Conservation (phyloP, 192 early-diverging fungal genomes). For the Helicostylum pulchrum region DNA sequence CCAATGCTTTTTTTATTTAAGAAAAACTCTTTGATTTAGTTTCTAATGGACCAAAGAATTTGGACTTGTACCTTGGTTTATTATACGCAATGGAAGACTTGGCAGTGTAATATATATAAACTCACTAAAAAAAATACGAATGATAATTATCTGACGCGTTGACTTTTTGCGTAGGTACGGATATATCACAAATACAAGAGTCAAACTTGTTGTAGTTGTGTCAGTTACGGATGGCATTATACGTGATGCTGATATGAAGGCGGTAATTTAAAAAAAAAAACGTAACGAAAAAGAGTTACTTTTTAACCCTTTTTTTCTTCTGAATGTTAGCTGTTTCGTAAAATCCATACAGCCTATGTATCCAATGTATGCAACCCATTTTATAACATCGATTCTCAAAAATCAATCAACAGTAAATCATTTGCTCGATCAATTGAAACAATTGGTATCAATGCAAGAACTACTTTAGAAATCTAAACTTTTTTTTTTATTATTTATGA, state of each 20-base stretch:
- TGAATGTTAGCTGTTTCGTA: slow-evolving; percentile 70
- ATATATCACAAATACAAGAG: slow-evolving; percentile 84
- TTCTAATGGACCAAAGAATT: slow-evolving; percentile 55
- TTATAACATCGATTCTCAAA: slow-evolving; percentile 61
- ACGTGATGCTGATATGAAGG: slow-evolving; percentile 82
- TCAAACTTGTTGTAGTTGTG: slow-evolving; percentile 69
- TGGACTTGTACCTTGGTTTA: slow-evolving; percentile 84
- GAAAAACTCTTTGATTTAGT: slow-evolving; percentile 27
- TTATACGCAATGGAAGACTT: slow-evolving; percentile 88
- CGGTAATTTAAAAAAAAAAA: slow-evolving; percentile 42
- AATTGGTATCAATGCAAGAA: slow-evolving; percentile 39
- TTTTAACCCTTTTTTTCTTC: background rate
- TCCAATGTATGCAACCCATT: slow-evolving; percentile 84
- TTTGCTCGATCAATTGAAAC: slow-evolving; percentile 58
- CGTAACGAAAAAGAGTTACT: background rate
- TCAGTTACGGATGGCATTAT: slow-evolving; percentile 68
- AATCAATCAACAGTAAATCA: slow-evolving; percentile 48
- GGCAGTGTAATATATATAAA: slow-evolving; percentile 64
- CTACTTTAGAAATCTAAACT: slow-evolving; percentile 16
- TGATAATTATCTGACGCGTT: background rate
- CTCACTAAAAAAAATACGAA: background rate
- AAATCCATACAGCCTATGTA: slow-evolving; percentile 83
- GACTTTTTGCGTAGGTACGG: slow-evolving; percentile 56
- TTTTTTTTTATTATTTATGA: background rate
- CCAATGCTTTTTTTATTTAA: background rate